phyloP scores from a whole-genome alignment of 2,329 filamentous ascomycete genomes.

The Neonectria punicea region DNA sequence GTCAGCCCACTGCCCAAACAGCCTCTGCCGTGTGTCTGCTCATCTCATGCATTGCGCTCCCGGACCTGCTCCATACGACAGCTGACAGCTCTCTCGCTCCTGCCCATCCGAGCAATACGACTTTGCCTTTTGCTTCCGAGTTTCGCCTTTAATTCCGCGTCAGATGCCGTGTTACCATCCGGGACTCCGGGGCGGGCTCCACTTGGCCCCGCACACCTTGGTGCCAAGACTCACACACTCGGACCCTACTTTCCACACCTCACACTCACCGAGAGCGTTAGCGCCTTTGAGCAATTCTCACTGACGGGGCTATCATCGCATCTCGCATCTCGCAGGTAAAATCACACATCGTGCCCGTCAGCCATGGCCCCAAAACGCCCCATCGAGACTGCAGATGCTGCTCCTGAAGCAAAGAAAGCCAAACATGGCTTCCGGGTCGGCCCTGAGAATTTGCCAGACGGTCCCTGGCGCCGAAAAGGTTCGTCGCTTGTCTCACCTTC shows the following conservation, averaged over 20 bases:
- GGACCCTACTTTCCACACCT: conserved; percentile 17
- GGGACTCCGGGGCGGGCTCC: neutral
- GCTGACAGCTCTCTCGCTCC: neutral
- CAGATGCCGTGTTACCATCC: neutral
- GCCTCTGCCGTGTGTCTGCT: neutral
- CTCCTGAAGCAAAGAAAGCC: conserved; percentile 60
- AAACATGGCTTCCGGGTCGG: conserved; percentile 85
- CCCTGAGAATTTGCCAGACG: conserved; percentile 90
- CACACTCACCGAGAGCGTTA: conserved; percentile 6
- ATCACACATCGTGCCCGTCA: conserved; percentile 12
- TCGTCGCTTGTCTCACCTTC: conserved; percentile 29
- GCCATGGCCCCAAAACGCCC: conserved; percentile 49
- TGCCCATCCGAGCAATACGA: neutral
- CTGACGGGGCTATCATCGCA: conserved; percentile 17
- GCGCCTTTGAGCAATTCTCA: conserved; percentile 24
- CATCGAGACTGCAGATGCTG: conserved; percentile 43
- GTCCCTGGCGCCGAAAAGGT: conserved; percentile 84
- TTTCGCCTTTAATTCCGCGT: conserved; percentile 12
- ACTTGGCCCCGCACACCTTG: neutral
- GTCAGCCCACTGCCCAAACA: conserved; percentile 17
- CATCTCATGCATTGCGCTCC: conserved; percentile 2
- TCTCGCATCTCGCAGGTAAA: conserved; percentile 8
- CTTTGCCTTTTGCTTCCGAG: conserved; percentile 3
- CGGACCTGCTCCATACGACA: conserved; percentile 1
- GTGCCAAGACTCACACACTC: conserved; percentile 3